Evolutionary conservation across 257 asterid genomes (phyloP), one percentile per base, ranked within the genome.

Genomic region (Capsicum rhomboideum): DNA sequence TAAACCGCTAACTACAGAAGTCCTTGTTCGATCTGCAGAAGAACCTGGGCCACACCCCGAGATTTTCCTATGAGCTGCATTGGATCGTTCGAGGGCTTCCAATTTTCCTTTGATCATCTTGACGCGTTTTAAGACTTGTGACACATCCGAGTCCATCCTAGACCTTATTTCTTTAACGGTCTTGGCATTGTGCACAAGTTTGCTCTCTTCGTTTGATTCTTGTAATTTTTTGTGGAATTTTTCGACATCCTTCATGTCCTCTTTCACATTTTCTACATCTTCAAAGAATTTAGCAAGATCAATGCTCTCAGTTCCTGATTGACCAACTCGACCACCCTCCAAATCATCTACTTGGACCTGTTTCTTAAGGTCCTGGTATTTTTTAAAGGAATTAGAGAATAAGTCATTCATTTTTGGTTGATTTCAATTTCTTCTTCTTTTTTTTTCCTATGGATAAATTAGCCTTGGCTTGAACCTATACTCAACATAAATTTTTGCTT

Each of bases 1-100:
- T 85, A 89, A 66, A 14, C 92, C 92, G 21, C 89, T 86, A 31
- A 89, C 92, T 6, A 89, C 92, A 6, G 90, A 88, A 28, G 88
- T 89, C 61, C 92, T 75, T 2, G 92, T 89, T n/a, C 92, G 80
- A 55, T 89, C 92, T 1, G 90, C 82, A 12, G 92, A 89, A 12
- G 90, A 89, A 10, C 92, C 92, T 1, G 92, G 90, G 2, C 92
- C 92, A 58, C 90, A 89, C 3, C 90, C 90, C 2, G 87, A 79
- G 61, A 89, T 58, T 52, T 46, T 86, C 17, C 92, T 28, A 8
- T 86, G 87, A 12, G 89, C 89, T 8, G 82, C 88, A 61, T 89
- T 89, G 7, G 92, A 87, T 64, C 84, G 83, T 31, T 89, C 92
- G 1, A 89, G 87, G 21, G 86, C 89, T 84, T 89, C 92, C 29